Conservation (phyloP, 2,329 filamentous ascomycete genomes). For the Fusarium sp. region DNA sequence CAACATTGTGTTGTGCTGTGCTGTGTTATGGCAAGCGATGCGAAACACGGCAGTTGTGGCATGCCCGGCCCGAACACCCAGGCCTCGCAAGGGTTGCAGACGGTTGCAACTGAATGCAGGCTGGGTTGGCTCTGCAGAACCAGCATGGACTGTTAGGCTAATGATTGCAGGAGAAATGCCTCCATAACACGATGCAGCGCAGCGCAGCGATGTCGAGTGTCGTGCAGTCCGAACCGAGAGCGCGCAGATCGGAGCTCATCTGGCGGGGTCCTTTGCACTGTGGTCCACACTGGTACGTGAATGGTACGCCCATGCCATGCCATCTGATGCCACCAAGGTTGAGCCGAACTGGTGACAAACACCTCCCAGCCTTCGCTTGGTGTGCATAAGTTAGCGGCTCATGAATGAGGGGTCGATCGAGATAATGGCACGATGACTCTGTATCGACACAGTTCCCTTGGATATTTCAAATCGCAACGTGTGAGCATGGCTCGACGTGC, state of each 20-base stretch:
- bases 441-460: neutral
- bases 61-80: constrained; percentile 11
- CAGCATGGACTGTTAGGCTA: neutral
- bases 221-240: neutral
- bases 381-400: constrained; percentile 18
- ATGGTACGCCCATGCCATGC: neutral
- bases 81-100: neutral
- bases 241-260: neutral
- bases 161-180: constrained; percentile 11
- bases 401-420: constrained; percentile 11
- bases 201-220: neutral
- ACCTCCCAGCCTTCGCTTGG: constrained; percentile 1
- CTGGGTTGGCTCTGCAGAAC: neutral
- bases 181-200: constrained; percentile 6
- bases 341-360: constrained; percentile 9
- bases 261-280: constrained; percentile 6
- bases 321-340: neutral
- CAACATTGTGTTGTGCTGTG: neutral
- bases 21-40: neutral
- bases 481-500: constrained; percentile 1
- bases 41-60: constrained; percentile 17
- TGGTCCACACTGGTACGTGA: constrained; percentile 7
- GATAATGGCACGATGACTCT: constrained; percentile 17
- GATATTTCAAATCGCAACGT: neutral
- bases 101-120: neutral